A percentile compares a stretch with the other conserved stretches of the same genome.
Evolutionary conservation across 83 land plant genomes (phyloP).

Genomic region (Picea mariana): DNA sequence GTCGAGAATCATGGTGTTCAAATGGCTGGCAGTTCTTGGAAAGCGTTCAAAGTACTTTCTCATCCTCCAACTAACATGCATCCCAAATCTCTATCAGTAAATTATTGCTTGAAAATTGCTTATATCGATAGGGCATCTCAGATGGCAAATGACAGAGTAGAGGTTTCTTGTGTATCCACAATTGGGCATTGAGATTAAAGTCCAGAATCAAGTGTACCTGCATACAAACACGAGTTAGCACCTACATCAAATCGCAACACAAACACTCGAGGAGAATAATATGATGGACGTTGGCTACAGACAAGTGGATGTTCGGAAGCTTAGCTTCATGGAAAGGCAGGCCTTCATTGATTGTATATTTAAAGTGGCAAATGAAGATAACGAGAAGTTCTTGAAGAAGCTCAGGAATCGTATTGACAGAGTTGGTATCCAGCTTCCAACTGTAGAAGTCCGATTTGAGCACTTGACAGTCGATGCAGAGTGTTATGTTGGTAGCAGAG

Average conservation of each 20-base stretch:
- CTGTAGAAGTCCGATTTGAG: constrained; percentile 74
- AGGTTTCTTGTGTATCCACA: no score
- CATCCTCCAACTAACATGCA: no score
- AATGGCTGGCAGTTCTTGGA: no score
- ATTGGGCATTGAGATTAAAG: no score
- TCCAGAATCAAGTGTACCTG: no score
- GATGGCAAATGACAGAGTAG: no score
- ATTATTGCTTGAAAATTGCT: no score
- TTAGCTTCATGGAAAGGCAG: constrained; percentile 44
- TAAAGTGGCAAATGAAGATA: constrained; percentile 73
- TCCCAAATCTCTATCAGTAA: no score
- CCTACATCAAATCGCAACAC: constrained; percentile 27
- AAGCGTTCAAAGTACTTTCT: no score
- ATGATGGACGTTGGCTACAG: constrained; percentile 29
- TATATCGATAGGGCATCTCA: no score
- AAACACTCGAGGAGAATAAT: not conserved
- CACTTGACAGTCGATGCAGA: constrained; percentile 69
- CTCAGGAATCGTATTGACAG: constrained; percentile 64
- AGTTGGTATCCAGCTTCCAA: constrained; percentile 78
- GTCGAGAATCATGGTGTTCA: no score
- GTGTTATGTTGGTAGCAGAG: constrained; percentile 61
- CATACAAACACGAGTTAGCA: no score
- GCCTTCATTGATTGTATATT: constrained; percentile 53
- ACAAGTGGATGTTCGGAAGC: constrained; percentile 60
- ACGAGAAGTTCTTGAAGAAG: constrained; percentile 60